phyloP scores from a whole-genome alignment of 805 yeast species.

The Starmerella apis region DNA sequence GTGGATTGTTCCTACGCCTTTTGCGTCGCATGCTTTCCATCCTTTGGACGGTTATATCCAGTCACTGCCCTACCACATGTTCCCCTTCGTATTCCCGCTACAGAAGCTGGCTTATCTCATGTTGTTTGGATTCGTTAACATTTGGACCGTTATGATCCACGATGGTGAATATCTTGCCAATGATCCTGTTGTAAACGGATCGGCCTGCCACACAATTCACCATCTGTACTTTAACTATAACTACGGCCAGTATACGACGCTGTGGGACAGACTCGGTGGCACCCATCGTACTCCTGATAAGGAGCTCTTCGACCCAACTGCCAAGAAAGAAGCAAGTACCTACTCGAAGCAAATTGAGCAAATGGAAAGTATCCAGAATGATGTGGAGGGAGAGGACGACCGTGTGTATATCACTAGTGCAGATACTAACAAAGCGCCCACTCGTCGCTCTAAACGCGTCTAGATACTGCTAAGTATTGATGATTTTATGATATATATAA shows the following conservation, averaged over 20 bases:
- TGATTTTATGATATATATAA: background rate
- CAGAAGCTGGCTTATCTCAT: conserved; percentile 75
- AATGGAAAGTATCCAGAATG: conserved; percentile 68
- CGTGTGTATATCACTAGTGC: conserved; percentile 51
- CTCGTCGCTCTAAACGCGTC: conserved; percentile 2
- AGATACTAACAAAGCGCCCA: background rate
- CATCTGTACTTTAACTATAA: conserved; percentile 95
- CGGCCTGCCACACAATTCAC: conserved; percentile 96
- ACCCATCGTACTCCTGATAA: conserved; percentile 88
- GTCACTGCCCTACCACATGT: conserved; percentile 85
- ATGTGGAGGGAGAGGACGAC: conserved; percentile 69
- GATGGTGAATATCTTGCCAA: conserved; percentile 93
- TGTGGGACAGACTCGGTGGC: conserved; percentile 95
- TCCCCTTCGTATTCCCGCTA: conserved; percentile 84
- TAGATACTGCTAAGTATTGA: background rate
- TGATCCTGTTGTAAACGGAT: conserved; percentile 90
- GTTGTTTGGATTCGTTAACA: conserved; percentile 81
- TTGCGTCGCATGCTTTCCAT: conserved; percentile 97
- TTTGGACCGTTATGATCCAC: conserved; percentile 98
- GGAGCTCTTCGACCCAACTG: conserved; percentile 60
- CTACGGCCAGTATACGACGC: conserved; percentile 95
- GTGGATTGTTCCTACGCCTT: conserved; percentile 98
- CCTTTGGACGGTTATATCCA: conserved; percentile 94
- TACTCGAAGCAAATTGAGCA: conserved; percentile 62
- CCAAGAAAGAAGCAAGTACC: conserved; percentile 46